These are phyloP conservation scores for Globisporangium barbulae DNA, from an alignment of 352 stramenopile species.

Conservation along the genomic window DNA sequence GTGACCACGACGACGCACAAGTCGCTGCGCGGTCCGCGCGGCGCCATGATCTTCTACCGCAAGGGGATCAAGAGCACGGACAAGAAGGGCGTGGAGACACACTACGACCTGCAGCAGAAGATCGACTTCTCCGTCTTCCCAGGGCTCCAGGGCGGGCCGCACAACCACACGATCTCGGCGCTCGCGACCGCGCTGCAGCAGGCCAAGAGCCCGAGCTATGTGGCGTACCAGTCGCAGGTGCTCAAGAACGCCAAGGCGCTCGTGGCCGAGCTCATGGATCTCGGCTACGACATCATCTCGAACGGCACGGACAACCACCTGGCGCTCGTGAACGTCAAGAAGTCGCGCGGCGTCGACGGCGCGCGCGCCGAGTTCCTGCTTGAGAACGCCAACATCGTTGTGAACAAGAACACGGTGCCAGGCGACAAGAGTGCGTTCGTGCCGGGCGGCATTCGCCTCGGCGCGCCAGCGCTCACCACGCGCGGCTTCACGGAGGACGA, in stretches of 20 bases:
- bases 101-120: slow-evolving; percentile 97
- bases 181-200: slow-evolving; percentile 97
- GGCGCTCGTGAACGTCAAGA: slow-evolving; percentile 96
- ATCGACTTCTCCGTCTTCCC: slow-evolving; percentile 99
- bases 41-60: slow-evolving; percentile 99
- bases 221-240: slow-evolving; percentile 98
- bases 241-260: slow-evolving; percentile 90
- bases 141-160: slow-evolving; percentile 97
- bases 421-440: slow-evolving; percentile 97
- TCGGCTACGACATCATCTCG: slow-evolving; percentile 96
- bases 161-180: slow-evolving; percentile 99
- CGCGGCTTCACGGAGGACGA: slow-evolving; percentile 95
- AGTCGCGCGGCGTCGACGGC: slow-evolving; percentile 91
- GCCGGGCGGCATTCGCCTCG: slow-evolving; percentile 96
- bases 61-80: slow-evolving; percentile 92
- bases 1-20: slow-evolving; percentile 99
- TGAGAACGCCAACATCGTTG: slow-evolving; percentile 96
- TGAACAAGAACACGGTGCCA: slow-evolving; percentile 99
- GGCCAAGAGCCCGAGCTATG: slow-evolving; percentile 92
- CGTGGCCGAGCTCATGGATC: slow-evolving; percentile 80
- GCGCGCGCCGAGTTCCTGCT: slow-evolving; percentile 95
- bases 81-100: slow-evolving; percentile 93
- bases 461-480: slow-evolving; percentile 94
- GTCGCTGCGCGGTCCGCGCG: slow-evolving; percentile 96
- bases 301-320: slow-evolving; percentile 99